phyloP scores from a whole-genome alignment of 1,139 yeast species.

The Pichia sp. region DNA sequence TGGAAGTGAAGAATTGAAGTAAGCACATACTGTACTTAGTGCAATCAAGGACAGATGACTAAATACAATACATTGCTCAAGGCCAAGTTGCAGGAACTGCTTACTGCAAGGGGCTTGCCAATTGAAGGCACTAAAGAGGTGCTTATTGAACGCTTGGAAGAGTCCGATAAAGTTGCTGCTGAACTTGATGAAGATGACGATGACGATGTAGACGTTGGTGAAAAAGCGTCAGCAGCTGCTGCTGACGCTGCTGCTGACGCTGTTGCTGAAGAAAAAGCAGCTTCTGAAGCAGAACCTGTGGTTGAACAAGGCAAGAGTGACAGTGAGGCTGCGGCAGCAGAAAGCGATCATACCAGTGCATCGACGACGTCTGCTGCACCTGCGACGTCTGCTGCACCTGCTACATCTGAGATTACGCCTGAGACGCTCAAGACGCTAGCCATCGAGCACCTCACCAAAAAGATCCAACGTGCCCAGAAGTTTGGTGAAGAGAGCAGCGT shows the following conservation, averaged over 20 bases:
- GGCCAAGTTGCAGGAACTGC: slow-evolving; percentile 38
- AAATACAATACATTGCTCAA: slow-evolving; percentile 15
- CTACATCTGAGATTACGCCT: slow-evolving; percentile 39
- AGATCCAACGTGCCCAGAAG: slow-evolving; percentile 66
- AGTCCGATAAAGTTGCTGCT: slow-evolving; percentile 30
- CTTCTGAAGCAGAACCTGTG: not conserved
- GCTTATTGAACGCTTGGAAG: slow-evolving; percentile 60
- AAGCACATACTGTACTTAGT: too few relatives aligned
- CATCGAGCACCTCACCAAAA: slow-evolving; percentile 58
- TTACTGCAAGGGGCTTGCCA: slow-evolving; percentile 63
- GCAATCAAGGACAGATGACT: too few relatives aligned
- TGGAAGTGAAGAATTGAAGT: too few relatives aligned
- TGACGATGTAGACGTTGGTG: slow-evolving; percentile 15
- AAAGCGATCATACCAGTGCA: too few relatives aligned
- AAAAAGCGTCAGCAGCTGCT: slow-evolving; percentile 4
- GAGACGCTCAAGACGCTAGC: slow-evolving; percentile 70
- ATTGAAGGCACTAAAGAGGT: slow-evolving; percentile 81
- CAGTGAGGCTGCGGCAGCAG: too few relatives aligned
- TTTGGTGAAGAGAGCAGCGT: slow-evolving; percentile 56
- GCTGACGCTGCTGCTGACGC: too few relatives aligned
- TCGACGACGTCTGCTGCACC: slow-evolving; percentile 1
- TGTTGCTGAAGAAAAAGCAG: too few relatives aligned
- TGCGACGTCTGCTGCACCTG: slow-evolving; percentile 7
- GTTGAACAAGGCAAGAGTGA: too few relatives aligned
- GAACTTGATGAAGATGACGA: slow-evolving; percentile 25